Percentiles rank a stretch among this genome's conserved stretches.
Conservation (phyloP, 345 rosid genomes). For the Boechera stricta region DNA sequence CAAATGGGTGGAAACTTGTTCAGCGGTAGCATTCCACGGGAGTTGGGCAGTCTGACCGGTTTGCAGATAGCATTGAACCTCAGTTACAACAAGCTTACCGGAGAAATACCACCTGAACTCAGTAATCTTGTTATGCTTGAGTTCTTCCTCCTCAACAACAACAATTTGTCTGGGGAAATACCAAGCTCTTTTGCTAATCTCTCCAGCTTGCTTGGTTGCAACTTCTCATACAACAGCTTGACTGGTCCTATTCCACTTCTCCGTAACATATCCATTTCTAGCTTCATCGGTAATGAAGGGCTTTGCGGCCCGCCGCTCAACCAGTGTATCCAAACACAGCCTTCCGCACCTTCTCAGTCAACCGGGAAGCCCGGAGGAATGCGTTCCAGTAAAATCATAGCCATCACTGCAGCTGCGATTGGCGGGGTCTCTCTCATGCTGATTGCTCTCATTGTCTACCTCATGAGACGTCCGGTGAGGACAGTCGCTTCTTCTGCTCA, state of each 20-base stretch:
- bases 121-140: conserved; percentile 72
- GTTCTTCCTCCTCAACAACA: conserved; percentile 75
- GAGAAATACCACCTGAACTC: conserved; percentile 71
- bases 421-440: conserved; percentile 77
- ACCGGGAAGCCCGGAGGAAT: conserved; percentile 32
- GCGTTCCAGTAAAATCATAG: conserved; percentile 60
- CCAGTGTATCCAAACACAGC: conserved; percentile 52
- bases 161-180: conserved; percentile 72
- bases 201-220: conserved; percentile 77
- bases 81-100: conserved; percentile 78
- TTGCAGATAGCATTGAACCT: conserved; percentile 88
- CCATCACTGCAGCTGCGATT: conserved; percentile 66
- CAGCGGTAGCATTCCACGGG: conserved; percentile 63
- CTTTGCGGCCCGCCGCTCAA: conserved; percentile 76
- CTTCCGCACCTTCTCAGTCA: conserved; percentile 45
- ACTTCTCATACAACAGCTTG: conserved; percentile 79
- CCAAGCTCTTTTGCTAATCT: conserved; percentile 68
- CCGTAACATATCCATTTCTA: conserved; percentile 51
- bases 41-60: conserved; percentile 66
- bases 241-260: conserved; percentile 66
- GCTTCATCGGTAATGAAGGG: conserved; percentile 69
- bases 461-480: conserved; percentile 59
- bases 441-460: conserved; percentile 60
- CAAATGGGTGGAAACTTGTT: conserved; percentile 91
- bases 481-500: conserved; percentile 48